A percentile compares a stretch with the other conserved stretches of the same genome.
These are phyloP conservation scores for Torulaspora pretoriensis DNA, from an alignment of 1,139 yeast genomes.

Conservation along the genomic window DNA sequence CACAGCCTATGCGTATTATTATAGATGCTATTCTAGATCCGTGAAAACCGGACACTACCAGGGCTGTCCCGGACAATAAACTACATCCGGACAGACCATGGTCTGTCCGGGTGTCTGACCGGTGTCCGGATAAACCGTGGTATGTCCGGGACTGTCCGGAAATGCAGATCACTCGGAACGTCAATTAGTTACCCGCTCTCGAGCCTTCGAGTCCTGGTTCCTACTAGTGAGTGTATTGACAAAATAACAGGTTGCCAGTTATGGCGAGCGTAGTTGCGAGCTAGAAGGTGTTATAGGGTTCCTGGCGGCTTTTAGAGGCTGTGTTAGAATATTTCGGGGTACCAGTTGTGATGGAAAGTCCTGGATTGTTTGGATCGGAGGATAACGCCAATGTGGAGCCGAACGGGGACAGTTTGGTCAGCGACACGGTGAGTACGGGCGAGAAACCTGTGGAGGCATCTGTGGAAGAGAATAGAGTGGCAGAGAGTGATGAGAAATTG, in stretches of 20 bases:
- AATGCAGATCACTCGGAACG: background rate
- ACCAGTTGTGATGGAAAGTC: constrained; percentile 6
- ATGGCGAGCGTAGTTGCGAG: no score
- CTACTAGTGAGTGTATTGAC: no score
- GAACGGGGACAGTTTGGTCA: background rate
- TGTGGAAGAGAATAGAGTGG: background rate
- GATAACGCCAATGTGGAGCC: background rate
- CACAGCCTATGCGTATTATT: no score
- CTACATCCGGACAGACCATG: background rate
- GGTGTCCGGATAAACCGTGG: background rate
- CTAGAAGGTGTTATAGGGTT: background rate
- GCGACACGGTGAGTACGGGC: background rate
- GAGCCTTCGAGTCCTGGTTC: no score
- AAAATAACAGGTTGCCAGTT: no score
- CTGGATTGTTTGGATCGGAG: constrained; percentile 2
- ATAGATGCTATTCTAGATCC: no score
- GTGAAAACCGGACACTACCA: background rate
- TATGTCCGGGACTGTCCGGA: background rate
- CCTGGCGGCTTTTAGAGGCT: background rate
- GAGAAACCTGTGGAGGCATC: background rate
- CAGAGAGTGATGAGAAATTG: constrained; percentile 1
- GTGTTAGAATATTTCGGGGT: background rate
- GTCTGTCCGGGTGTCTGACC: background rate
- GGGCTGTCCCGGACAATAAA: background rate
- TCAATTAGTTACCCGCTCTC: background rate